Evolutionary conservation across 352 stramenopile genomes (phyloP), one percentile per base, ranked within the genome.

Genomic region (Phytopythium chamaehyphon): DNA sequence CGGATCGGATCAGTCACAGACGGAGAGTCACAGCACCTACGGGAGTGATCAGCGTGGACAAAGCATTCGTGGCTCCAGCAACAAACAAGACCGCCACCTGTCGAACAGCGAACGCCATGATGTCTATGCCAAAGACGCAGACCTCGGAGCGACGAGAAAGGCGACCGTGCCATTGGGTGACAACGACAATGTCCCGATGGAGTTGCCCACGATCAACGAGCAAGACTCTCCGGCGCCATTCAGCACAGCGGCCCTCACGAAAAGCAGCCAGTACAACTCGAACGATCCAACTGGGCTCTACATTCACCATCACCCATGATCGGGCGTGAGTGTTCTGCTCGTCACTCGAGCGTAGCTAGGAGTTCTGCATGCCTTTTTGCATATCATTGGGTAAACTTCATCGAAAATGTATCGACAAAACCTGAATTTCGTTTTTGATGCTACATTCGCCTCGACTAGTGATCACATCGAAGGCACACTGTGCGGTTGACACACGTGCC

Each of bases 401-500:
- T n/a, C n/a, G n/a, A n/a, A n/a, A n/a, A n/a, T n/a, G n/a, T n/a
- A n/a, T n/a, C n/a, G n/a, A n/a, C n/a, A n/a, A n/a, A n/a, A n/a
- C n/a, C n/a, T n/a, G n/a, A n/a, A n/a, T n/a, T n/a, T n/a, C n/a
- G n/a, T n/a, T n/a, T n/a, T n/a, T n/a, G n/a, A n/a, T n/a, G n/a
- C n/a, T n/a, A n/a, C n/a, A n/a, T n/a, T n/a, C n/a, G n/a, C n/a
- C n/a, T n/a, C n/a, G n/a, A n/a, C 55, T 48, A 70, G 23, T 71
- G 54, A 36, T 68, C 55, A 18, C 47, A 64, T 28, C 47, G 56
- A 37, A 71, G 21, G 5, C 55, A 66, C 49, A 71, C 52, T 19
- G 59, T 66, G 6, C 63, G 59, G 16, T 59, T 71, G 15, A 53
- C 52, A 38, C 38, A 60, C 2, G 61, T 51, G n/a, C 50, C 63